phyloP scores from a whole-genome alignment of 805 yeast genomes.

The Suhomyces emberorum region DNA sequence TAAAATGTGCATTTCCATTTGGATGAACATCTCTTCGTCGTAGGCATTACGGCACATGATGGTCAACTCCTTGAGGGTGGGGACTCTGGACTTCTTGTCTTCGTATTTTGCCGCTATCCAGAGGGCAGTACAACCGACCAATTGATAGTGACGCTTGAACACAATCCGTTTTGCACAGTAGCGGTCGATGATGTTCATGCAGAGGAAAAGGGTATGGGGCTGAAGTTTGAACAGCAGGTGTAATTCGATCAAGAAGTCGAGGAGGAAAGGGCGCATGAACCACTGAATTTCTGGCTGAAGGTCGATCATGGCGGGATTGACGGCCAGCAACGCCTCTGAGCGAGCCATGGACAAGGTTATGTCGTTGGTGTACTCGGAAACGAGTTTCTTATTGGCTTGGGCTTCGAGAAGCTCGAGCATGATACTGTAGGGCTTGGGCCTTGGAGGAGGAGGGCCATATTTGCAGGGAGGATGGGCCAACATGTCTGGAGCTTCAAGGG shows the following conservation, averaged over 20 bases:
- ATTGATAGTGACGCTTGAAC: slow-evolving; percentile 45
- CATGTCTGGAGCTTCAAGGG: slow-evolving; percentile 7
- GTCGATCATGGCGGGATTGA: slow-evolving; percentile 50
- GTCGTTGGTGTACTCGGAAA: slow-evolving; percentile 41
- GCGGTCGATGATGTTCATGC: slow-evolving; percentile 44
- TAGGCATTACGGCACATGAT: slow-evolving; percentile 58
- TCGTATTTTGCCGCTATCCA: slow-evolving; percentile 53
- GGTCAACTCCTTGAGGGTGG: slow-evolving; percentile 51
- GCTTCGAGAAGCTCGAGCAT: slow-evolving; percentile 47
- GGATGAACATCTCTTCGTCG: slow-evolving; percentile 50
- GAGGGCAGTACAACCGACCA: slow-evolving; percentile 46
- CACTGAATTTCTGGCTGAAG: slow-evolving; percentile 47
- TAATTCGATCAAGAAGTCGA: slow-evolving; percentile 43
- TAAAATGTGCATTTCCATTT: slow-evolving; percentile 44
- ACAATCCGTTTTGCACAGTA: slow-evolving; percentile 46
- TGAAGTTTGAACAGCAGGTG: slow-evolving; percentile 41
- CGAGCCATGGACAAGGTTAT: slow-evolving; percentile 36
- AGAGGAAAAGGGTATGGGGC: slow-evolving; percentile 41
- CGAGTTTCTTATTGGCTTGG: slow-evolving; percentile 40
- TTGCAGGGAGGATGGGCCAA: slow-evolving; percentile 1
- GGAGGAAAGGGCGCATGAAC: slow-evolving; percentile 46
- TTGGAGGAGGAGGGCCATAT: slow-evolving; percentile 28
- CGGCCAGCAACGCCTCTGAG: slow-evolving; percentile 41
- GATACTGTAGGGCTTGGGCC: slow-evolving; percentile 36
- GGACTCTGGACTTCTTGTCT: slow-evolving; percentile 57